These are phyloP conservation scores for Mesembryanthemum crystallinum DNA, from an alignment of 148 eudicot genomes.

Conservation along the genomic window DNA sequence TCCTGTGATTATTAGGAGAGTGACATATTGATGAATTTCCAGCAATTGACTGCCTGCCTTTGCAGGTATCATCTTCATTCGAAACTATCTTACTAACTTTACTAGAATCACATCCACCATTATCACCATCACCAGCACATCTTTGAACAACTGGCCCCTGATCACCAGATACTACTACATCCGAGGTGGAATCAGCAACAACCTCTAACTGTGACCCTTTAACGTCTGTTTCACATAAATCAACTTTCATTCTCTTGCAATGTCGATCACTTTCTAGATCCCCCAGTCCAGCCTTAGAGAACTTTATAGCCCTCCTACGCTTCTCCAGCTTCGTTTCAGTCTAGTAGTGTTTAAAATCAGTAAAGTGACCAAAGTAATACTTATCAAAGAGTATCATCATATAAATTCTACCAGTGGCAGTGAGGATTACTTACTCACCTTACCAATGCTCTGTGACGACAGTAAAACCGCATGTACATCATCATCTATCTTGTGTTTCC, in stretches of 20 bases:
- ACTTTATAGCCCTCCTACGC: constrained; percentile 67
- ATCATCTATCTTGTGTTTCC: constrained; percentile 65
- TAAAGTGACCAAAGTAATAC: neutral
- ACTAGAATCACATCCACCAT: constrained; percentile 20
- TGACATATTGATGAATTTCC: constrained; percentile 19
- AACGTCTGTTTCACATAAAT: constrained; percentile 32
- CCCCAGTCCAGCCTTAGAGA: constrained; percentile 63
- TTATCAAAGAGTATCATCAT: neutral
- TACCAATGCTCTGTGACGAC: constrained; percentile 78
- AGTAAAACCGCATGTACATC: constrained; percentile 61
- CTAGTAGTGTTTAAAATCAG: constrained; percentile 31
- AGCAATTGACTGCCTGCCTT: constrained; percentile 17
- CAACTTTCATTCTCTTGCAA: constrained; percentile 40
- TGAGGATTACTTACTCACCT: no score
- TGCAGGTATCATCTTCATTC: constrained; percentile 27
- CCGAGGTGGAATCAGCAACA: no score
- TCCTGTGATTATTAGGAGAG: constrained; percentile 9
- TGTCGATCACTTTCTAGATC: constrained; percentile 37
- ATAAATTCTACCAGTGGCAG: constrained; percentile 24
- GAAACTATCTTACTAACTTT: constrained; percentile 20
- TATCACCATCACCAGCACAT: constrained; percentile 17
- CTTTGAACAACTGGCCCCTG: constrained; percentile 21
- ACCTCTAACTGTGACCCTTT: no score
- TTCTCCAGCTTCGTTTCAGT: constrained; percentile 65
- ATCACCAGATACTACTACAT: no score